These are phyloP conservation scores for Thinopyrum obtusiflorum DNA, from an alignment of 202 grass and related monocot genomes.

Conservation along the genomic window DNA sequence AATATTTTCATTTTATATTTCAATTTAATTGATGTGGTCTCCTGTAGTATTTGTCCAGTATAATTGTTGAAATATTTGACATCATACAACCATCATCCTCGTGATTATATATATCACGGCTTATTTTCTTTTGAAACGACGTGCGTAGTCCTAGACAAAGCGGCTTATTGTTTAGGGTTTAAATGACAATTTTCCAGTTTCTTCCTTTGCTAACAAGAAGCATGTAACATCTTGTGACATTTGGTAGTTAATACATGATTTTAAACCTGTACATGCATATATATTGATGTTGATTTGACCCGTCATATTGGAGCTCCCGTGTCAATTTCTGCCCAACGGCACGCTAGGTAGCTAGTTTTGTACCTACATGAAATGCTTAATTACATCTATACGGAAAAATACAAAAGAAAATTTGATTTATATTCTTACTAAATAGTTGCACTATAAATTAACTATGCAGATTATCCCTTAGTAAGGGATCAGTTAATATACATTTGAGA, in stretches of 20 bases:
- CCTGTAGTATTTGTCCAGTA: not conserved
- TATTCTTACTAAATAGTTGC: too few species aligned
- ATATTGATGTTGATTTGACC: not conserved
- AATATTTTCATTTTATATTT: not conserved
- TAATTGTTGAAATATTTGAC: not conserved
- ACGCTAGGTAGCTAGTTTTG: not conserved
- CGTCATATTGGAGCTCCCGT: not conserved
- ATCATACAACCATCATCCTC: not conserved
- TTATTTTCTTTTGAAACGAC: not conserved
- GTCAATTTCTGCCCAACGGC: not conserved
- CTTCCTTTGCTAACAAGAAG: slow-evolving; percentile 3
- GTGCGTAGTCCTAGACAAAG: not conserved
- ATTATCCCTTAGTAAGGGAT: not conserved
- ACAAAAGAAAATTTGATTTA: not conserved
- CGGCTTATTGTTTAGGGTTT: not conserved
- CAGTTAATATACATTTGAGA: not conserved
- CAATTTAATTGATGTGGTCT: not conserved
- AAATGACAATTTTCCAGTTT: not conserved
- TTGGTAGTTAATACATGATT: not conserved
- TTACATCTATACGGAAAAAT: not conserved
- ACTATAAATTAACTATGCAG: not conserved
- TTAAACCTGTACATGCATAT: not conserved
- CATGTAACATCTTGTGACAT: not conserved
- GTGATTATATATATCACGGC: not conserved
- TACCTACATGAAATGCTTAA: not conserved